These are phyloP conservation scores for Astragalus glycyphyllos DNA, from an alignment of 306 rosid species.

Conservation along the genomic window DNA sequence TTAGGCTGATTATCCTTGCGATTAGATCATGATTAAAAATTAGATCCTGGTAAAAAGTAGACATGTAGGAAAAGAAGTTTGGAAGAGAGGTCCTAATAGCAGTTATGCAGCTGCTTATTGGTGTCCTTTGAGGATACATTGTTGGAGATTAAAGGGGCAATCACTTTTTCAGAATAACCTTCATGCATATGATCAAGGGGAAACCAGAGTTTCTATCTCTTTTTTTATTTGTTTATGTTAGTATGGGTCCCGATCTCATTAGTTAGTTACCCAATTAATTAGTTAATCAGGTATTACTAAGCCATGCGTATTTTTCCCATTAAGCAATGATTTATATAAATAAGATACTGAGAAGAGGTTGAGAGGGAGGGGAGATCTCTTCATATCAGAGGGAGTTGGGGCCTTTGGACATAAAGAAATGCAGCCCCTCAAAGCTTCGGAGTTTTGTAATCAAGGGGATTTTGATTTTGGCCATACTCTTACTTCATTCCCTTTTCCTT, in stretches of 20 bases:
- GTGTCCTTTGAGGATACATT: constrained; percentile 23
- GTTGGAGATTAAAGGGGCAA: not conserved
- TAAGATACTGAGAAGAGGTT: too few species aligned
- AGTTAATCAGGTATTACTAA: too few species aligned
- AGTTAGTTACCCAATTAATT: too few species aligned
- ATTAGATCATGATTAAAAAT: not conserved
- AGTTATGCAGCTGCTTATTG: constrained; percentile 10
- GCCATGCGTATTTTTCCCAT: too few species aligned
- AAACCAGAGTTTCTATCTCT: not conserved
- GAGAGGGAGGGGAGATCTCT: too few species aligned
- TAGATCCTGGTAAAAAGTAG: not conserved
- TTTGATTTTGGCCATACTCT: not conserved
- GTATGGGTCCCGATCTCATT: too few species aligned
- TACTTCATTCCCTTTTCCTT: not conserved
- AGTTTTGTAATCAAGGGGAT: too few species aligned
- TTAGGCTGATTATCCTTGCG: not conserved
- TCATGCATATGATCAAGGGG: constrained; percentile 11
- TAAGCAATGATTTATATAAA: not conserved
- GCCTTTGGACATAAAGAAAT: too few species aligned
- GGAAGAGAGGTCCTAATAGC: not conserved
- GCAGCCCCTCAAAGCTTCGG: too few species aligned
- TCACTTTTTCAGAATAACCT: constrained; percentile 25
- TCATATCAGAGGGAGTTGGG: too few species aligned
- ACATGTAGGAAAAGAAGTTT: constrained; percentile 3
- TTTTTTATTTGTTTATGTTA: not conserved